phyloP scores from a whole-genome alignment of 2,329 filamentous ascomycete species.

The Xylariomycetidae sp. region DNA sequence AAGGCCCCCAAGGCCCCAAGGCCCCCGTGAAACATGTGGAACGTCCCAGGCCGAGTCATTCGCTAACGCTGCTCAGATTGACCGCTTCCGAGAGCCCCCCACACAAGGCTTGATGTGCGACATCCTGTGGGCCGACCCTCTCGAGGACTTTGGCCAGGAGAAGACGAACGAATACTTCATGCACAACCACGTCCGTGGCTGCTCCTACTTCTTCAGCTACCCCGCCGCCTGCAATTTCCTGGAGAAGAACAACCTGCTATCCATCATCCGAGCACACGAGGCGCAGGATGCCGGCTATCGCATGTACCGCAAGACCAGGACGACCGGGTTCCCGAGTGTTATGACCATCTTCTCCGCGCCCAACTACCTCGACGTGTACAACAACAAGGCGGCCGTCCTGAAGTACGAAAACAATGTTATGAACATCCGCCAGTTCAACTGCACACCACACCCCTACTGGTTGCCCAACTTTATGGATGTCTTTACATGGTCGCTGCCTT shows the following conservation, averaged over 20 bases:
- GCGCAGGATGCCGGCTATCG: constrained; percentile 97
- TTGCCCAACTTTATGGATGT: constrained; percentile 99
- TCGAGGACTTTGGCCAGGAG: constrained; percentile 98
- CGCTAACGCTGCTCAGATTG: constrained; percentile 60
- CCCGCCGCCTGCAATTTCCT: constrained; percentile 94
- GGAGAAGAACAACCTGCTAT: constrained; percentile 97
- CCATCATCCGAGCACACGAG: constrained; percentile 95
- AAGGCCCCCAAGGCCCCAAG: constrained; percentile 1
- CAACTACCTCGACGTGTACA: constrained; percentile 98
- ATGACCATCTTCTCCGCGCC: constrained; percentile 99
- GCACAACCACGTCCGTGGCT: constrained; percentile 96
- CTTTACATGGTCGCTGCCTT: constrained; percentile 99
- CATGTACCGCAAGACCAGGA: constrained; percentile 98
- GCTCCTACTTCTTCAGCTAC: constrained; percentile 99
- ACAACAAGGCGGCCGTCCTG: constrained; percentile 97
- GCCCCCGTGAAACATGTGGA: too few relatives aligned
- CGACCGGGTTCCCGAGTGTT: constrained; percentile 95
- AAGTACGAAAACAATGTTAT: constrained; percentile 99
- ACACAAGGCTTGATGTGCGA: constrained; percentile 99
- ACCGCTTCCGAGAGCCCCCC: constrained; percentile 94
- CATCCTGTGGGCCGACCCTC: constrained; percentile 95
- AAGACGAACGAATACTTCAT: constrained; percentile 97
- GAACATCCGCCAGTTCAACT: constrained; percentile 99
- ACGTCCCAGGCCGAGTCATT: constrained; percentile 12
- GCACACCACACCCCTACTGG: constrained; percentile 98